Evolutionary conservation across 1,284 basidiomycete genomes (phyloP).

Genomic region (Phylloboletellus chloephorus): DNA sequence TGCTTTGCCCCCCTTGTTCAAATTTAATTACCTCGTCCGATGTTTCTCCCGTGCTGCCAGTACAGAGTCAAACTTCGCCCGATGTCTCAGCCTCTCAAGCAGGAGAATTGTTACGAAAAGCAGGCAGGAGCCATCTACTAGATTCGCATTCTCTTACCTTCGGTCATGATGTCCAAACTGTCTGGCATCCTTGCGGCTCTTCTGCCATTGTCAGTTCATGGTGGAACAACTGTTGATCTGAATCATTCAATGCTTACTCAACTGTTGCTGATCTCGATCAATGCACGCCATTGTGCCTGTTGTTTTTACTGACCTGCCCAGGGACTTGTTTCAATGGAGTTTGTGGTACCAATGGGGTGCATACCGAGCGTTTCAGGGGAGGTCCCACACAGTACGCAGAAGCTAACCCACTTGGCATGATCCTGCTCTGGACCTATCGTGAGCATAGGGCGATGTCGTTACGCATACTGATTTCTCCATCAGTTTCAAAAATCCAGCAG

Average conservation of each 20-base stretch:
- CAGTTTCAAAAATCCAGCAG: not conserved
- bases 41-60: too few species aligned
- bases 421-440: not conserved
- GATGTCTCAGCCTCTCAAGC: too few species aligned
- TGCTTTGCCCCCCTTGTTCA: not conserved
- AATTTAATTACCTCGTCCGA: too few species aligned
- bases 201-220: not conserved
- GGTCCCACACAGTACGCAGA: too few species aligned
- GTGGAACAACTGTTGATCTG: not conserved
- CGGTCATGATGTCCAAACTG: not conserved
- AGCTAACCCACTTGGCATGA: too few species aligned
- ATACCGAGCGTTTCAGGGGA: too few species aligned
- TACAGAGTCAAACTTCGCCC: too few species aligned
- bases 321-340: not conserved
- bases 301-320: not conserved
- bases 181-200: not conserved
- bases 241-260: not conserved
- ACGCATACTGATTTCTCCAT: too few species aligned
- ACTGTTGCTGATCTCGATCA: not conserved
- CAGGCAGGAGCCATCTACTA: not conserved
- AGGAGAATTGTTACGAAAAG: too few species aligned
- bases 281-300: not conserved
- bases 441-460: not conserved
- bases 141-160: not conserved
- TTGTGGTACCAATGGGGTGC: not conserved